A percentile compares a stretch with the other conserved stretches of the same genome.
Evolutionary conservation across 2,329 filamentous ascomycete species (phyloP).

Genomic region (Pezicula carpinea): DNA sequence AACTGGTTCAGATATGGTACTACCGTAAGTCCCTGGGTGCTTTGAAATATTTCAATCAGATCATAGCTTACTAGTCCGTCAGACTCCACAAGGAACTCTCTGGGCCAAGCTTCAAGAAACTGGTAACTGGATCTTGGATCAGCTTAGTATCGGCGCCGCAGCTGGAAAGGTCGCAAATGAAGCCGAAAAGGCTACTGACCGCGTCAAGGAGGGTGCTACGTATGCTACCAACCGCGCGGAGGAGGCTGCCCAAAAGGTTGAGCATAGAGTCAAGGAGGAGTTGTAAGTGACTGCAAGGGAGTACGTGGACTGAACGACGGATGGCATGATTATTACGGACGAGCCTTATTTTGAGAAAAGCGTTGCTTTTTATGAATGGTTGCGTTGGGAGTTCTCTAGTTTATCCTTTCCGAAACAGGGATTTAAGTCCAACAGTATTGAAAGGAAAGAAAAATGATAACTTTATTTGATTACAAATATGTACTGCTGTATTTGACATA

Average conservation of each 20-base stretch:
- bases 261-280: constrained; percentile 29
- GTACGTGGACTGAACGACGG: too few relatives aligned
- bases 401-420: not conserved
- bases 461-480: not conserved
- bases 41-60: not conserved
- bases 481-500: not conserved
- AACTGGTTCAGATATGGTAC: constrained; percentile 77
- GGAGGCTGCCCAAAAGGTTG: constrained; percentile 31
- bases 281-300: constrained; percentile 17
- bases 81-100: constrained; percentile 57
- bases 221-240: constrained; percentile 29
- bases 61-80: not conserved
- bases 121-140: constrained; percentile 42
- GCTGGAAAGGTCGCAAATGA: constrained; percentile 35
- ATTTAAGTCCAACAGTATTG: not conserved
- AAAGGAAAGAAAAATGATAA: not conserved
- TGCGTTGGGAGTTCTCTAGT: not conserved
- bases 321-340: too few relatives aligned
- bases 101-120: constrained; percentile 54
- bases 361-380: too few relatives aligned
- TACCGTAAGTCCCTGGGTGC: constrained; percentile 24
- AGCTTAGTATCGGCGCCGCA: constrained; percentile 43
- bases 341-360: too few relatives aligned
- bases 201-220: constrained; percentile 27
- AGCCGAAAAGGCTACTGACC: constrained; percentile 42